Percentiles rank a stretch among this genome's conserved stretches.
phyloP scores from a whole-genome alignment of 2,329 filamentous ascomycete species.

The Trichoderma guizhouense region DNA sequence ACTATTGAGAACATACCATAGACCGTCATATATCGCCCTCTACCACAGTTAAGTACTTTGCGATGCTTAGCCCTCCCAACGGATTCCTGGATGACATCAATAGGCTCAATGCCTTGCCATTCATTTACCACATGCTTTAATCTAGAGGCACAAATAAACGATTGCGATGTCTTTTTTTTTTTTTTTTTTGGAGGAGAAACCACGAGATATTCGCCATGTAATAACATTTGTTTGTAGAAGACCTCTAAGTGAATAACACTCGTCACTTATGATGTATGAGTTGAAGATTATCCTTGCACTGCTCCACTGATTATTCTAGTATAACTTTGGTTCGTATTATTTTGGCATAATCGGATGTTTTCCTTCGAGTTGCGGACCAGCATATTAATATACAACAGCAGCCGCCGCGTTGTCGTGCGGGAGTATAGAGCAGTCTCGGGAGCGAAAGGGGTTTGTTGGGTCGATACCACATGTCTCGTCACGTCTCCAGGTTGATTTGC shows the following conservation, averaged over 20 bases:
- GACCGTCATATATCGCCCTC: neutral
- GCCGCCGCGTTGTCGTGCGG: neutral
- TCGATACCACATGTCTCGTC: slow-evolving; percentile 29
- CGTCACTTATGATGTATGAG: neutral
- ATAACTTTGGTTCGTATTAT: neutral
- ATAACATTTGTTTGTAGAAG: neutral
- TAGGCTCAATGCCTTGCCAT: neutral
- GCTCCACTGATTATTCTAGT: neutral
- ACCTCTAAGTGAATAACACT: neutral
- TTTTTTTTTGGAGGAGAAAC: neutral
- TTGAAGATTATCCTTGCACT: neutral
- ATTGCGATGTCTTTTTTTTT: slow-evolving; percentile 50
- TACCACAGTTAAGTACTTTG: neutral
- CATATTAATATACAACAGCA: neutral
- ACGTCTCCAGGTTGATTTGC: slow-evolving; percentile 95
- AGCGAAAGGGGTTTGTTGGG: neutral
- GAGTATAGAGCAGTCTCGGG: neutral
- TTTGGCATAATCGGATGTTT: neutral
- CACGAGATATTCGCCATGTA: neutral
- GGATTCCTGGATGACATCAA: neutral
- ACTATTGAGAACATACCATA: neutral
- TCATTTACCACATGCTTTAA: slow-evolving; percentile 27
- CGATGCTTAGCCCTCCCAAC: neutral
- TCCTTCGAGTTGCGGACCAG: neutral
- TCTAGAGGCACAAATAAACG: slow-evolving; percentile 72